phyloP scores from a whole-genome alignment of 805 yeast species.

The Saccharomycopsis schoenii region DNA sequence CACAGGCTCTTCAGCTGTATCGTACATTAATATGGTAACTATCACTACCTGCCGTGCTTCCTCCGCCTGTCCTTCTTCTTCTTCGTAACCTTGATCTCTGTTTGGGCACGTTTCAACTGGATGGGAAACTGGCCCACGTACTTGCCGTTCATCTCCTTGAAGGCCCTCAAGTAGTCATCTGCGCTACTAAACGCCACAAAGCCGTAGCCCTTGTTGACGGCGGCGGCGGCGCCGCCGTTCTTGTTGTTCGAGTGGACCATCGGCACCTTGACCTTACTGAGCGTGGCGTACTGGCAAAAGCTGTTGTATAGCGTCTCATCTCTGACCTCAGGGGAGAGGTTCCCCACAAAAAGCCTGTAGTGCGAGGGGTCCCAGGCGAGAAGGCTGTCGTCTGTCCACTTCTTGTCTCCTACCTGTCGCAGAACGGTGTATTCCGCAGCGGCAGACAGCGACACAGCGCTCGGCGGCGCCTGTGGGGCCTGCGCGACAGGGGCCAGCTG shows the following conservation, averaged over 20 bases:
- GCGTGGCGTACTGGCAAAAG: constrained; percentile 41
- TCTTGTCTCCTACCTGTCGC: constrained; percentile 36
- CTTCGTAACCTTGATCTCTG: constrained; percentile 14
- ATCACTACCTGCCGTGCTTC: too few relatives aligned
- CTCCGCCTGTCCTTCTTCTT: constrained; percentile 6
- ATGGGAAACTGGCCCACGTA: constrained; percentile 70
- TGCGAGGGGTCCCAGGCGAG: constrained; percentile 63
- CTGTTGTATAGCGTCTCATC: constrained; percentile 47
- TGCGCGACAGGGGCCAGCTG: constrained; percentile 16
- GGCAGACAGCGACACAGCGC: too few relatives aligned
- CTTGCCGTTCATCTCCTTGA: constrained; percentile 67
- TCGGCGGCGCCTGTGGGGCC: constrained; percentile 5
- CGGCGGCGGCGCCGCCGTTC: constrained; percentile 20
- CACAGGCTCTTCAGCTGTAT: too few relatives aligned
- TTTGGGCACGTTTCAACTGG: constrained; percentile 48
- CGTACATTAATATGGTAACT: too few relatives aligned
- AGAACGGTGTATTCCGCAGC: constrained; percentile 28
- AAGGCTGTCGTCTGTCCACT: constrained; percentile 38
- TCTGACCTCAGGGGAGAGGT: constrained; percentile 56
- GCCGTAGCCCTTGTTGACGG: constrained; percentile 57
- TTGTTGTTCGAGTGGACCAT: constrained; percentile 28
- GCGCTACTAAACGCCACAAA: constrained; percentile 60
- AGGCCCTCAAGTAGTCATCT: constrained; percentile 60
- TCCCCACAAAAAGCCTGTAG: constrained; percentile 67
- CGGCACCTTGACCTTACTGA: constrained; percentile 54